phyloP scores from a whole-genome alignment of 2,329 filamentous ascomycete species.

The Bipolaris sorokiniana region DNA sequence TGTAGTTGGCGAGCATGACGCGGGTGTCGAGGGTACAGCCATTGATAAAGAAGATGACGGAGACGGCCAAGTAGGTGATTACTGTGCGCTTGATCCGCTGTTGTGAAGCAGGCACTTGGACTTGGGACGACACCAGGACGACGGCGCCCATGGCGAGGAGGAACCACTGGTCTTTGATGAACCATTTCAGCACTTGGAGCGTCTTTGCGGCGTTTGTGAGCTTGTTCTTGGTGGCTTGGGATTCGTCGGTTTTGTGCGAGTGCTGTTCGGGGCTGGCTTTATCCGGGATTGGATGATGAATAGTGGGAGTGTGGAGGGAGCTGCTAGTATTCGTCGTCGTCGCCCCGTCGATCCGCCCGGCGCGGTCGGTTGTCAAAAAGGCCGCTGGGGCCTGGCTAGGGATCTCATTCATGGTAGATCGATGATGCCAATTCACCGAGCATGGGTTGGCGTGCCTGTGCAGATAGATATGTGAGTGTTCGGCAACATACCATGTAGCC shows the following conservation, averaged over 20 bases:
- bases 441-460: neutral
- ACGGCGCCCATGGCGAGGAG: slow-evolving; percentile 65
- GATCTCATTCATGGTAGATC: neutral
- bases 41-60: slow-evolving; percentile 73
- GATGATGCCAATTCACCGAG: neutral
- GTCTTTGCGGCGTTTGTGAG: slow-evolving; percentile 11
- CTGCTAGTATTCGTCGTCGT: slow-evolving; percentile 1
- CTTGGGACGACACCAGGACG: slow-evolving; percentile 61
- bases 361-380: neutral
- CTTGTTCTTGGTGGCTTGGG: neutral
- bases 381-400: neutral
- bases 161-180: slow-evolving; percentile 67
- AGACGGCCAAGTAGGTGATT: slow-evolving; percentile 71
- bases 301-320: neutral
- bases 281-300: neutral
- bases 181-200: slow-evolving; percentile 32
- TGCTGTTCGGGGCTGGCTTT: neutral
- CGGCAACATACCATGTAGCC: neutral
- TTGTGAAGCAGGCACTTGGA: slow-evolving; percentile 62
- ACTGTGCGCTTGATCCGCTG: slow-evolving; percentile 57
- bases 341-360: neutral
- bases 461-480: neutral
- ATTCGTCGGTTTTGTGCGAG: neutral
- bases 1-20: slow-evolving; percentile 66
- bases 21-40: slow-evolving; percentile 70